phyloP scores from a whole-genome alignment of 176 grass and related monocot species.

The Guadua angustifolia region DNA sequence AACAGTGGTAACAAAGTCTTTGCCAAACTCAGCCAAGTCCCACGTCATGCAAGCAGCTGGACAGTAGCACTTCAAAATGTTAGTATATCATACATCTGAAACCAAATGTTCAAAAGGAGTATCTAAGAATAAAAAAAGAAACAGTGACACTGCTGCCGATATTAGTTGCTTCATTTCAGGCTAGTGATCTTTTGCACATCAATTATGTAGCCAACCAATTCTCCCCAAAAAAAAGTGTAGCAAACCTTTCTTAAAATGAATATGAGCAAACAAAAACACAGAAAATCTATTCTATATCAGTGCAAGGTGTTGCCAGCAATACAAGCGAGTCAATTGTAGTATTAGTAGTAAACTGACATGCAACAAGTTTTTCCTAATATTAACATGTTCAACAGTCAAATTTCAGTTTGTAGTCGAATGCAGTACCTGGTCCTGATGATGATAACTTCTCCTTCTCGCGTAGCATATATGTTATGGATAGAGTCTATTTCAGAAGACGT shows the following conservation, averaged over 20 bases:
- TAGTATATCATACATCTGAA: neutral
- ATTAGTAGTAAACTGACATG: too few relatives aligned
- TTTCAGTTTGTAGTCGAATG: neutral
- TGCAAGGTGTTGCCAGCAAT: too few relatives aligned
- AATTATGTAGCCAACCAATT: too few relatives aligned
- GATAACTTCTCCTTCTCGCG: constrained; percentile 71
- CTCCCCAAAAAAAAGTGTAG: too few relatives aligned
- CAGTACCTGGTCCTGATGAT: constrained; percentile 79
- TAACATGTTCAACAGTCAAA: neutral
- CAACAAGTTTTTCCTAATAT: too few relatives aligned
- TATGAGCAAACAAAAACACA: too few relatives aligned
- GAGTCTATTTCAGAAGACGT: too few relatives aligned
- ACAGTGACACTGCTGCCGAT: neutral
- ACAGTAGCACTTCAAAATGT: constrained; percentile 34
- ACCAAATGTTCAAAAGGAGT: constrained; percentile 13
- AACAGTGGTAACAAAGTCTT: constrained; percentile 60
- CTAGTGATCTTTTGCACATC: too few relatives aligned
- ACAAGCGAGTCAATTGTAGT: too few relatives aligned
- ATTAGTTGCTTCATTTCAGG: neutral
- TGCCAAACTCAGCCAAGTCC: constrained; percentile 66
- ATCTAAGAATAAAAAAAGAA: neutral
- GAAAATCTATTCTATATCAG: too few relatives aligned
- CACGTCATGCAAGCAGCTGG: constrained; percentile 77
- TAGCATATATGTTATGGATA: constrained; percentile 80
- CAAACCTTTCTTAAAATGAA: too few relatives aligned